phyloP scores from a whole-genome alignment of 768 basidiomycete species.

The Tylopilus rubrobrunneus region DNA sequence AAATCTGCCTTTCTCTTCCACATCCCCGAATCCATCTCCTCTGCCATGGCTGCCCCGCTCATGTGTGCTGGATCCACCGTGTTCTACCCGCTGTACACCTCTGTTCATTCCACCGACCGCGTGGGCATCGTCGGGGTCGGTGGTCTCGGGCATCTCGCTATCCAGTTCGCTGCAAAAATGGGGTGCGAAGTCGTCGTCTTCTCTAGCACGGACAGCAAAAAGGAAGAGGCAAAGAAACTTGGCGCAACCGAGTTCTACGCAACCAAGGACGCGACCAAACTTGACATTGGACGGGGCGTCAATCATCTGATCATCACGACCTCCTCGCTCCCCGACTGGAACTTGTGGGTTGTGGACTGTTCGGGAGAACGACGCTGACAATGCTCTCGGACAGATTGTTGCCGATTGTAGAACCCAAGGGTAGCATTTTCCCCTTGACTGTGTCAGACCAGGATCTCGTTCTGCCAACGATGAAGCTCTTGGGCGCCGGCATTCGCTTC shows the following conservation, averaged over 20 bases:
- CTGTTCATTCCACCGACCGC: conserved; percentile 29
- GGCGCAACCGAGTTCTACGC: conserved; percentile 37
- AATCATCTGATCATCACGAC: conserved; percentile 33
- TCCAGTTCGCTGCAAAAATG: conserved; percentile 39
- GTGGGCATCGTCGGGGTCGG: conserved; percentile 35
- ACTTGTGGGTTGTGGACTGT: conserved; percentile 18
- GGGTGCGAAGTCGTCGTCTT: conserved; percentile 37
- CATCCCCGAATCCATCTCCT: conserved; percentile 29
- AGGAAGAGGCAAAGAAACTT: conserved; percentile 28
- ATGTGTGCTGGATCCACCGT: conserved; percentile 38
- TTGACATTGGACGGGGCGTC: conserved; percentile 27
- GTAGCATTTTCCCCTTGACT: conserved; percentile 26
- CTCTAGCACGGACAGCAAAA: conserved; percentile 32
- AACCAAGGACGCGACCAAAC: conserved; percentile 22
- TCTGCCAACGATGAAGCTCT: conserved; percentile 19
- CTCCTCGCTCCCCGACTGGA: conserved; percentile 28
- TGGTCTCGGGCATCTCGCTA: conserved; percentile 37
- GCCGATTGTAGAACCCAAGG: conserved; percentile 23
- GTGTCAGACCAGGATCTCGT: conserved; percentile 19
- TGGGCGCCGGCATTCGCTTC: conserved; percentile 18
- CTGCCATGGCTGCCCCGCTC: conserved; percentile 32
- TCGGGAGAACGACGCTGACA: background rate
- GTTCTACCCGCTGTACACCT: conserved; percentile 25
- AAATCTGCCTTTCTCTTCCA: conserved; percentile 33
- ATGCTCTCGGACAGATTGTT: conserved; percentile 17